Conservation (phyloP, 805 yeast species). For the Candida alai region DNA sequence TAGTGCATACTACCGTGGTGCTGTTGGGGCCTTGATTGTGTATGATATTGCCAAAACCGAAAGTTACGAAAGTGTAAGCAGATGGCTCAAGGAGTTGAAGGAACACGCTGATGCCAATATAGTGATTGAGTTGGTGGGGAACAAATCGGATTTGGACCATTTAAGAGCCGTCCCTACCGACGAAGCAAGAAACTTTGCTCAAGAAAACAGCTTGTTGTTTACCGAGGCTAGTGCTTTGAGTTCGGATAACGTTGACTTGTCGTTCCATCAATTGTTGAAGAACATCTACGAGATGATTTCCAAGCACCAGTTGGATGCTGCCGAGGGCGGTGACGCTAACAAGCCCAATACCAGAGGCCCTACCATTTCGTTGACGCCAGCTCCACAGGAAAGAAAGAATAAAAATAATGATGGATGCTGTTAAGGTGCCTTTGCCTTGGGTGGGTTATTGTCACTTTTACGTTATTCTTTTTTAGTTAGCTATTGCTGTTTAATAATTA, state of each 20-base stretch:
- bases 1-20: conserved; percentile 95
- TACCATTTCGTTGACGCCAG: conserved; percentile 87
- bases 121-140: conserved; percentile 90
- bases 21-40: conserved; percentile 94
- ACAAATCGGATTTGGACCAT: conserved; percentile 87
- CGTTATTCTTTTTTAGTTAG: no score
- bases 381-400: conserved; percentile 74
- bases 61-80: conserved; percentile 77
- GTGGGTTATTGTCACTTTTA: no score
- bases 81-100: conserved; percentile 88
- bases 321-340: conserved; percentile 56
- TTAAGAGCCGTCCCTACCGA: conserved; percentile 96
- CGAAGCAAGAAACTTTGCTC: conserved; percentile 92
- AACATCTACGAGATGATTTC: conserved; percentile 93
- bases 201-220: conserved; percentile 85
- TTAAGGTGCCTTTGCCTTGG: conserved; percentile 23
- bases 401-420: conserved; percentile 67
- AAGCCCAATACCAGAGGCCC: conserved; percentile 87
- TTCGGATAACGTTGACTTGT: conserved; percentile 90
- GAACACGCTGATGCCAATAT: conserved; percentile 93
- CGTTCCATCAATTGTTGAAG: conserved; percentile 89
- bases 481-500: background rate
- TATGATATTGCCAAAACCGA: conserved; percentile 92
- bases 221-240: conserved; percentile 95
- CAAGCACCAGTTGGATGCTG: conserved; percentile 86